Evolutionary conservation across 371 early-diverging fungal genomes (phyloP).

Genomic region (Mortierella sp.): DNA sequence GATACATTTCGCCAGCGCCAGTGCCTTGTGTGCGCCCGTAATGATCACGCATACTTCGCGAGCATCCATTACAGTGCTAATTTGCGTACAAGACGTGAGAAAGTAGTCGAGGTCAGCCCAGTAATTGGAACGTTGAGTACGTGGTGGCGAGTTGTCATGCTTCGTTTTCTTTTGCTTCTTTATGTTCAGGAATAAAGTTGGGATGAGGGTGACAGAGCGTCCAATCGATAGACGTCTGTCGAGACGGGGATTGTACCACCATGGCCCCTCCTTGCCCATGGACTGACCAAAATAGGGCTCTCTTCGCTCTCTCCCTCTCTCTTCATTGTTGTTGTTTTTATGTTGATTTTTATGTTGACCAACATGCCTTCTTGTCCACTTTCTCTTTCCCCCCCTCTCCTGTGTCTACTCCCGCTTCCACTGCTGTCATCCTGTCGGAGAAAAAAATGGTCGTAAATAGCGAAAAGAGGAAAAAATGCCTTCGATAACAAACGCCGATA

Average conservation of each 20-base stretch:
- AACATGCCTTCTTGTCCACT: no score
- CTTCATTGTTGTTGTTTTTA: no score
- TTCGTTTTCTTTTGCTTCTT: neutral
- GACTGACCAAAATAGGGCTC: neutral
- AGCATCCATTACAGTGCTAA: conserved; percentile 90
- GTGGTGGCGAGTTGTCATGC: neutral
- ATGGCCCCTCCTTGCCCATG: neutral
- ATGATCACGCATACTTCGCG: conserved; percentile 89
- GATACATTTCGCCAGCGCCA: conserved; percentile 88
- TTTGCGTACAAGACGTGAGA: conserved; percentile 12
- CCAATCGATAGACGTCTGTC: neutral
- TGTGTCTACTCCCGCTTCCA: neutral
- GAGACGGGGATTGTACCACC: conserved; percentile 1
- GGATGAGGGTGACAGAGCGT: neutral
- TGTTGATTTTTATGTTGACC: no score
- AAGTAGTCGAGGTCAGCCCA: neutral
- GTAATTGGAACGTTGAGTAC: neutral
- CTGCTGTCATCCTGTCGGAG: neutral
- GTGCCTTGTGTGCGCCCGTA: conserved; percentile 86
- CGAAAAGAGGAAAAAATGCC: neutral
- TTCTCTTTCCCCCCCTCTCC: neutral
- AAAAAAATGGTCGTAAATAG: neutral
- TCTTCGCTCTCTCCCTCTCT: neutral
- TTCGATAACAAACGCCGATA: neutral
- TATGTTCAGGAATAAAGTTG: neutral